These are phyloP conservation scores for Colletotrichum sp. DNA, from an alignment of 2,329 filamentous ascomycete genomes.

Conservation along the genomic window DNA sequence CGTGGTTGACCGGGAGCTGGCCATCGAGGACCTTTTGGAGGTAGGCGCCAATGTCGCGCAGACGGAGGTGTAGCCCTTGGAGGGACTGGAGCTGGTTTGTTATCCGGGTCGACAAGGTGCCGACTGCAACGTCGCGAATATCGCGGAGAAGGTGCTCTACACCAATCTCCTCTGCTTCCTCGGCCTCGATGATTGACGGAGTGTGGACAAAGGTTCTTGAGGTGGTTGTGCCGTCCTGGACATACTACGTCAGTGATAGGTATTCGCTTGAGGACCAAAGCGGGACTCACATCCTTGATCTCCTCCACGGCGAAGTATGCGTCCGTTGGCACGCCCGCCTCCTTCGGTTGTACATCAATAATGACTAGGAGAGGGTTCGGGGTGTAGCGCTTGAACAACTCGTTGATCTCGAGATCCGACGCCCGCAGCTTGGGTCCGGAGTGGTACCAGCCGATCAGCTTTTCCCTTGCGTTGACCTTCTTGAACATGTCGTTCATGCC, in stretches of 20 bases:
- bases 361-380: slow-evolving; percentile 96
- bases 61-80: slow-evolving; percentile 90
- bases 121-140: slow-evolving; percentile 96
- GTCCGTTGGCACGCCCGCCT: slow-evolving; percentile 96
- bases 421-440: slow-evolving; percentile 95
- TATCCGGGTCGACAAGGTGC: slow-evolving; percentile 94
- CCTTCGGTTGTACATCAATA: slow-evolving; percentile 97
- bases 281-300: slow-evolving; percentile 88
- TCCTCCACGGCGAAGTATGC: slow-evolving; percentile 99
- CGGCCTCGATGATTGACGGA: slow-evolving; percentile 96
- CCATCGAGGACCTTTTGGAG: slow-evolving; percentile 94
- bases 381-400: slow-evolving; percentile 99
- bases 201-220: slow-evolving; percentile 98
- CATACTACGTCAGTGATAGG: slow-evolving; percentile 8
- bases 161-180: slow-evolving; percentile 98
- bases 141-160: slow-evolving; percentile 97
- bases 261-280: not conserved
- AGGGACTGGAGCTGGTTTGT: slow-evolving; percentile 97
- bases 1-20: slow-evolving; percentile 93
- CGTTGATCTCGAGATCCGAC: slow-evolving; percentile 98
- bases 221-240: slow-evolving; percentile 93
- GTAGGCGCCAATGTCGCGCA: slow-evolving; percentile 95
- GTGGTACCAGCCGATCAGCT: slow-evolving; percentile 99
- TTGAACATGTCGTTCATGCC: slow-evolving; percentile 99
- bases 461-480: slow-evolving; percentile 98